Base-by-base conservation (phyloP, 2,329 filamentous ascomycete genomes). In the Ophiostoma triangulosporum region DNA sequence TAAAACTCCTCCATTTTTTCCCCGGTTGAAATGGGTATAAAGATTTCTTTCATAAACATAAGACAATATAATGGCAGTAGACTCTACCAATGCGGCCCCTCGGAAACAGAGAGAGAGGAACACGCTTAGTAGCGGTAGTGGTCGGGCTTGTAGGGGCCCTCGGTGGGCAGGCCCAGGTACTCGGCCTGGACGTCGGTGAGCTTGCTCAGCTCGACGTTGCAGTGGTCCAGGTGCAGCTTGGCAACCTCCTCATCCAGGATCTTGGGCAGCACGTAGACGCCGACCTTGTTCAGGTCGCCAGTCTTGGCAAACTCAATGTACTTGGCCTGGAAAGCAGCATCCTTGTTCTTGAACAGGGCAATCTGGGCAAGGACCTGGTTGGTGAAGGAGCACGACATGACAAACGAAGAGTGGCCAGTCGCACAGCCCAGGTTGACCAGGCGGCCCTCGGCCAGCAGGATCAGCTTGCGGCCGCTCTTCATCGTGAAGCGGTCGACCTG, bases 331-430 rank as follows among this genome's bases (percentile, higher is more conserved):
- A 95, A 98, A 55, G 76, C 84, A 69, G 80, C 80, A 69, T 97
- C 90, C 65, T 84, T 78, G 66, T 83, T 84, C 86, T 97, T 97
- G 86, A 74, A 98, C 67, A 98, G 78, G 78, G 95, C 85, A 76
- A 98, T 97, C 80, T 98, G 93, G 63, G 93, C 93, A 70, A 98
- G 88, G 65, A 97, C 93, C 81, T 98, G 93, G 86, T 98, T 98
- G 81, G 90, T 95, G 86, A 98, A 98, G 60, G 91, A 97, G 86
- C 93, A 98, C 65, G 90, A 96, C 93, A 98, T 97, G 79, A 98
- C 93, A 74, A 98, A 98, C 52, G 91, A 97, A 63, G 90, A 95
- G 86, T 98, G 93, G 63, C 93, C 93, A 60, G 93, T 98, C 69
- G 93, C 93, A 74, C 93, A 98, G 73, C 93, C 93, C 64, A 98